Base-by-base conservation (phyloP, 2,329 filamentous ascomycete genomes). In the Alternaria consortialis region DNA sequence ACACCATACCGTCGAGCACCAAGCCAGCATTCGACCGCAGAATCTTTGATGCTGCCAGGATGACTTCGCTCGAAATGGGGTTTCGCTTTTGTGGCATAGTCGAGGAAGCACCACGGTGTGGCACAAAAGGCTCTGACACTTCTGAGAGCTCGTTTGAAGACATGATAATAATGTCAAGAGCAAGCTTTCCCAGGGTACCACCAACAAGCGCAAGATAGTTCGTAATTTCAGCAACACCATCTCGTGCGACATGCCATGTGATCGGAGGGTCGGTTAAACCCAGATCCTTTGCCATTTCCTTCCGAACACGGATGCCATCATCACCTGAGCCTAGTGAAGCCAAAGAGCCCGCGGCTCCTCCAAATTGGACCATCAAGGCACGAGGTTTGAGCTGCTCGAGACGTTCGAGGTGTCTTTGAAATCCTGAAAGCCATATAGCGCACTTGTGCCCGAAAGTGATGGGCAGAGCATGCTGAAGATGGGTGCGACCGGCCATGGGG, bases 401-500 rank as follows among this genome's bases (percentile, higher is more conserved):
- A 2, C 85, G 76, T 39, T 85, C 79, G 0, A 78, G 68, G 58
- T 87, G 84, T 0, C 85, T 77, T 7, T 82, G 78, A 3, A 87
- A 78, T 0, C 82, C 75, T 0, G 83, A 83, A 0, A 87, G 77
- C 77, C 83, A 87, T 0, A 86, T 83, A 2, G 85, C 85, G 51
- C 83, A 85, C 68, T 87, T 87, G 70, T 86, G 86, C 1, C 85
- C 85, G 65, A 87, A 87, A 0, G 85, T 87, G 17, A 85, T 80
- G 0, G 85, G 85, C 0, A 87, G 74, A 0, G 85, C 85, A 68
- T 88, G 85, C 61, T 87, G 85, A 7, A 87, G 76, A 74, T 87
- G 85, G 0, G 85, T 87, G 20, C 85, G 80, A 1, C 85, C 85
- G 4, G 85, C 84, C 84, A 87, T 87, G 0, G 85, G 84, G 0